Conservation (phyloP, 345 rosid species). For the Populus davidiana region DNA sequence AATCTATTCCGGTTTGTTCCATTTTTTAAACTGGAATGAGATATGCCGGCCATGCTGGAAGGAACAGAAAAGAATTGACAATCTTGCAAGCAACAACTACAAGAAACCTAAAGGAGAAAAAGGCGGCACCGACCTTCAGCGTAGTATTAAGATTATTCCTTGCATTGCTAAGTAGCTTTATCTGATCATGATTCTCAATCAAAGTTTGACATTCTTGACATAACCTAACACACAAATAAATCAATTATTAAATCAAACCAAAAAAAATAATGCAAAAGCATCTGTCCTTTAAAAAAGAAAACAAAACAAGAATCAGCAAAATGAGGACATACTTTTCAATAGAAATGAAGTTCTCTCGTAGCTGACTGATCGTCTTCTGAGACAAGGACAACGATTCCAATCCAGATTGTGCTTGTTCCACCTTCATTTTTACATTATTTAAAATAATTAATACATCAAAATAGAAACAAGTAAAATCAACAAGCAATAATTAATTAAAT, state of each 20-base stretch:
- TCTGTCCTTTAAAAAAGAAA: not conserved
- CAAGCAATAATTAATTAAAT: not conserved
- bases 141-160: conserved; percentile 90
- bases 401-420: conserved; percentile 88
- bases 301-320: not conserved
- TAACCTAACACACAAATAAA: conserved; percentile 47
- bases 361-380: conserved; percentile 62
- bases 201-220: conserved; percentile 96
- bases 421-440: conserved; percentile 39
- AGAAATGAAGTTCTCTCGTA: conserved; percentile 75
- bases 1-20: too few species aligned
- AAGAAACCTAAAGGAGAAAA: not conserved
- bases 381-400: conserved; percentile 68
- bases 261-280: not conserved
- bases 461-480: not conserved
- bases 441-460: not conserved
- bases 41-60: too few species aligned
- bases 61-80: too few species aligned
- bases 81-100: too few species aligned
- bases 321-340: conserved; percentile 64
- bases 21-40: too few species aligned
- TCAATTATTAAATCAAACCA: not conserved
- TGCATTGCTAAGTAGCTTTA: conserved; percentile 92
- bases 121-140: conserved; percentile 53
- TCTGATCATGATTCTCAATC: conserved; percentile 97